Base-by-base conservation (phyloP, 108 stramenopile species). In the Pseudonitzschia multiseries region DNA sequence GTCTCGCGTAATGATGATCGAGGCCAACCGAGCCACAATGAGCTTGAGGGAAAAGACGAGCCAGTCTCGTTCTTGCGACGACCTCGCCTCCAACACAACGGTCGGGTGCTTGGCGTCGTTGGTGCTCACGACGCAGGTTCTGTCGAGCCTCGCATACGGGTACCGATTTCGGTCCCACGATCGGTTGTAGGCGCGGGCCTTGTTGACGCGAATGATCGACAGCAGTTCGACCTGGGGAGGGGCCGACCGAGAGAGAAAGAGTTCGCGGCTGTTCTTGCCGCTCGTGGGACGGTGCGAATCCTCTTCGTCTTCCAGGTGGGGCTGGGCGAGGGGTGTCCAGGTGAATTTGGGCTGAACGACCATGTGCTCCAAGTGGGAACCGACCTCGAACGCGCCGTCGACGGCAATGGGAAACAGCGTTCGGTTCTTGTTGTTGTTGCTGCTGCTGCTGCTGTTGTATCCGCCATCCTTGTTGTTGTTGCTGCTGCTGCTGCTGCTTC, bases 261-360 rank as follows among this genome's bases (percentile, higher is more conserved):
- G 61, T 40, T 68, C 65, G 13, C 46, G 66, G 31, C 29, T 31
- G 1, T 62, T 62, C 15, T 59, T 59, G 36, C 32, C 8, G 53
- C n/a, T 3, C 4, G 33, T 65, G 0, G 44, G 67, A 24, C 36
- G 8, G 24, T 22, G 29, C 4, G 27, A 14, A 31, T 59, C 31
- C 10, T 59, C 29, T 40, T 40, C 40, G 8, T 40, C n/a, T 17
- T 21, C n/a, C 51, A 80, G 27, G 36, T 81, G 33, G 29, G 85
- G 83, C 60, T 84, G 76, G n/a, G 68, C 68, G 24, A 73, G 14
- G 10, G 82, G 83, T 32, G 81, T 72, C 89, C 89, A 90, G 68
- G 87, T 86, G 10, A 90, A 84, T 71, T 86, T 87, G 42, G 89
- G 89, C 72, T 90, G 86, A n/a, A 90, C 83, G 8, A 87, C 78